Conservation (phyloP, 202 grass and related monocot species). For the Schoenoplectus tabernaemontani region DNA sequence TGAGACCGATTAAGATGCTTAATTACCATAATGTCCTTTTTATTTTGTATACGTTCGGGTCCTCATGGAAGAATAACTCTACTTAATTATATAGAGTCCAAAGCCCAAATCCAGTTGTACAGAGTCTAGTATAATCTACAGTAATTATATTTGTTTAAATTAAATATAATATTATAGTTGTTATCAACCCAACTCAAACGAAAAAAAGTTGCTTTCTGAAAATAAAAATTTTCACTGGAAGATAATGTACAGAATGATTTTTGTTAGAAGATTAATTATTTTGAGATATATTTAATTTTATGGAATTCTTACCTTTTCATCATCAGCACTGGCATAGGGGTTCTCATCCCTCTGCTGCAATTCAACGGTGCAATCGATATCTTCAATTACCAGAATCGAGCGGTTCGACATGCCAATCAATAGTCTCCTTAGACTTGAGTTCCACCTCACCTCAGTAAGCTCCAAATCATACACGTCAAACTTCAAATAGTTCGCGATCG, state of each 20-base stretch:
- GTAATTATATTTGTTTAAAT: neutral
- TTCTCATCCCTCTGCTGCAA: slow-evolving; percentile 54
- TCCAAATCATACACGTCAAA: slow-evolving; percentile 92
- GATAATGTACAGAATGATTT: neutral
- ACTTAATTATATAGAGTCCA: no score
- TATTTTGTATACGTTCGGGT: no score
- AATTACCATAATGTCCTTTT: no score
- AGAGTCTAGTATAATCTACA: neutral
- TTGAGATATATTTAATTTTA: neutral
- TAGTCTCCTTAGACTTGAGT: slow-evolving; percentile 43
- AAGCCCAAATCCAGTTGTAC: neutral
- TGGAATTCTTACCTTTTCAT: slow-evolving; percentile 19
- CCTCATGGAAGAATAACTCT: no score
- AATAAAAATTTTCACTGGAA: neutral
- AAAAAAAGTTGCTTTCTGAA: neutral
- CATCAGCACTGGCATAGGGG: neutral
- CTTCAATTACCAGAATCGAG: slow-evolving; percentile 84
- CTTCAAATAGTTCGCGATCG: slow-evolving; percentile 90
- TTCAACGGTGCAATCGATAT: slow-evolving; percentile 76
- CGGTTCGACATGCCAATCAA: slow-evolving; percentile 68
- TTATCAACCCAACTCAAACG: neutral
- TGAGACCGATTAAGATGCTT: no score
- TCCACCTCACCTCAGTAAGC: slow-evolving; percentile 60
- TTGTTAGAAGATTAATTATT: neutral
- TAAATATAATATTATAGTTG: neutral